These are phyloP conservation scores for Suillus alpinus DNA, from an alignment of 768 basidiomycete species.

Conservation along the genomic window DNA sequence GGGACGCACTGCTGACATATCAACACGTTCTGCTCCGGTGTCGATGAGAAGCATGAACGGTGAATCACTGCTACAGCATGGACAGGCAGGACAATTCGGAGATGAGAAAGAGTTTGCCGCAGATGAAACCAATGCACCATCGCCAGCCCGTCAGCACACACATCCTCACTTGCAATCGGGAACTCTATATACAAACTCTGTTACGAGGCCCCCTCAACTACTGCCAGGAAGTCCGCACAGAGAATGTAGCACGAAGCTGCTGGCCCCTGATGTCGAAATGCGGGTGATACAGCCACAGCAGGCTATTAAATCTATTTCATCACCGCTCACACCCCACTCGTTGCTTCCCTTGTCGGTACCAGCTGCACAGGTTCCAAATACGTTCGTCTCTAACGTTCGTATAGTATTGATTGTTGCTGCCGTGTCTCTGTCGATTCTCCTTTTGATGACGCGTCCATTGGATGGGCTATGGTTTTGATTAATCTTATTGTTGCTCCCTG, in stretches of 20 bases:
- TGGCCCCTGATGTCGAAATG: not conserved
- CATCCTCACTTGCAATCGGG: not conserved
- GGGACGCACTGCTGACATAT: conserved; percentile 1
- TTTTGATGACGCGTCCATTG: not conserved
- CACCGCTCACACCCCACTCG: not conserved
- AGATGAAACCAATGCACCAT: not conserved
- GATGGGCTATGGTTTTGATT: not conserved
- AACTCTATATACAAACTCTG: not conserved
- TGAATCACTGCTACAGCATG: not conserved
- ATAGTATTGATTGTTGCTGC: not conserved
- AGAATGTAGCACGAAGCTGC: not conserved
- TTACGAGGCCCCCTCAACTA: not conserved
- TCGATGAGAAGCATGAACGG: not conserved
- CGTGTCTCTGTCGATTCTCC: not conserved
- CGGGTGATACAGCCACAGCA: not conserved
- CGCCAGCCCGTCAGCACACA: not conserved
- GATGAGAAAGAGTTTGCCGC: conserved; percentile 1
- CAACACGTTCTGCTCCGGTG: not conserved
- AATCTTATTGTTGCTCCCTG: not conserved
- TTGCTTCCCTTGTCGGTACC: not conserved
- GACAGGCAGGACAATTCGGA: conserved; percentile 1
- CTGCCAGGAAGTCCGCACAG: not conserved
- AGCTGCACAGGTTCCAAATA: not conserved
- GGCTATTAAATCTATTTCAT: not conserved
- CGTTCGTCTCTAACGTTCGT: not conserved